Percentiles rank a stretch among this genome's conserved stretches.
Conservation (phyloP, 352 stramenopile species). For the Globisporangium uncinulatum region DNA sequence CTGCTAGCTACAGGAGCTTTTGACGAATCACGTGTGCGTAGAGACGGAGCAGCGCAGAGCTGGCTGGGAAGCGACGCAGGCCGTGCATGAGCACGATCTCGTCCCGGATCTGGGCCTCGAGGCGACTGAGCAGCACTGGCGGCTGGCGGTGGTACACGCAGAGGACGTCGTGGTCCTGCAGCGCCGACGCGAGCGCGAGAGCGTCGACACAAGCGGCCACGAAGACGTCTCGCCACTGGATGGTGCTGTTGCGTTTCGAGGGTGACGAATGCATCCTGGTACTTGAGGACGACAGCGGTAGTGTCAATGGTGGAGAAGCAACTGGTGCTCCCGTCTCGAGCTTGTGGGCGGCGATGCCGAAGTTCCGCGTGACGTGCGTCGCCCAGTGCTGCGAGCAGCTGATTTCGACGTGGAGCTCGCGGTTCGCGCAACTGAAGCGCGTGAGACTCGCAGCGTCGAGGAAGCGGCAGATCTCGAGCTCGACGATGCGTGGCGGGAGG, state of each 20-base stretch:
- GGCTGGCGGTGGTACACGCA: slow-evolving; percentile 26
- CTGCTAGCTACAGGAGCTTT: slow-evolving; percentile 11
- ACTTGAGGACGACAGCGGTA: background rate
- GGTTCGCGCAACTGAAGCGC: slow-evolving; percentile 29
- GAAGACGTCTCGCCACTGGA: slow-evolving; percentile 47
- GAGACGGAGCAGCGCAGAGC: slow-evolving; percentile 31
- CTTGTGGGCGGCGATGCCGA: slow-evolving; percentile 32
- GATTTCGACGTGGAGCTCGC: slow-evolving; percentile 27
- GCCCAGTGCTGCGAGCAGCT: slow-evolving; percentile 30
- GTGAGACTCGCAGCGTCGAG: slow-evolving; percentile 33
- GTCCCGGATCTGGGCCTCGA: slow-evolving; percentile 34
- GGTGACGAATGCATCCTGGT: background rate
- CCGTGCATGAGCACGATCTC: slow-evolving; percentile 65
- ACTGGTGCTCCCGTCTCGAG: background rate
- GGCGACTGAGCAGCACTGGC: slow-evolving; percentile 20
- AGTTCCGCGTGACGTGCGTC: slow-evolving; percentile 29
- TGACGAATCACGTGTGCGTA: slow-evolving; percentile 48
- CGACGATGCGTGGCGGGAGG: slow-evolving; percentile 31
- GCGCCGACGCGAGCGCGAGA: slow-evolving; percentile 14
- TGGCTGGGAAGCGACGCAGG: slow-evolving; percentile 41
- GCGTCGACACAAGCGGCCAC: slow-evolving; percentile 32
- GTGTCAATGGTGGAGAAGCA: background rate
- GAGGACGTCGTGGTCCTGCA: slow-evolving; percentile 29
- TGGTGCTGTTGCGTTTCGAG: background rate
- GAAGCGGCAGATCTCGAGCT: slow-evolving; percentile 37